Evolutionary conservation across 2,329 filamentous ascomycete species (phyloP).

Genomic region (Pseudocercospora crystallina): DNA sequence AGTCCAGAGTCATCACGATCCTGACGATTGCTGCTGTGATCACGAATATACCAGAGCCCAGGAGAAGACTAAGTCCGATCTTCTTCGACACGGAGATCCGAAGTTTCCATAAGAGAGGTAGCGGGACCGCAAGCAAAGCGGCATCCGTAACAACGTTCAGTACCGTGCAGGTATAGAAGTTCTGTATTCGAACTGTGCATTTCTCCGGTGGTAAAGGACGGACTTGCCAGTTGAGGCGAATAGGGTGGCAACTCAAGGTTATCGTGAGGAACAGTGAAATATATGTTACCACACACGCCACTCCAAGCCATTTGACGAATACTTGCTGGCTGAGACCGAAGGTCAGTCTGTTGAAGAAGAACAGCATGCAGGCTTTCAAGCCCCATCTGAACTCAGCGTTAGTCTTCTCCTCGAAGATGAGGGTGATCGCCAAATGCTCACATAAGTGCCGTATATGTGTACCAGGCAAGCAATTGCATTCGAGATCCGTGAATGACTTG

Average conservation of each 20-base stretch:
- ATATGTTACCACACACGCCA: slow-evolving; percentile 31
- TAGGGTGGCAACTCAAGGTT: slow-evolving; percentile 32
- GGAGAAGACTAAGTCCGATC: slow-evolving; percentile 34
- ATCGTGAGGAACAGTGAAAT: slow-evolving; percentile 36
- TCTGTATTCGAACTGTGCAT: slow-evolving; percentile 34
- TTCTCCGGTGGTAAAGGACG: slow-evolving; percentile 27
- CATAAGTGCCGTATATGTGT: slow-evolving; percentile 21
- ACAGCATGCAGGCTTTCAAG: slow-evolving; percentile 29
- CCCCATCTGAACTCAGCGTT: slow-evolving; percentile 38
- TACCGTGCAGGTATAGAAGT: slow-evolving; percentile 33
- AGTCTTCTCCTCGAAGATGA: slow-evolving; percentile 26
- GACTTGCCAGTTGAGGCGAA: slow-evolving; percentile 33
- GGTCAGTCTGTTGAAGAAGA: slow-evolving; percentile 36
- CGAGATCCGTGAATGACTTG: slow-evolving; percentile 38
- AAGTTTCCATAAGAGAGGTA: slow-evolving; percentile 38
- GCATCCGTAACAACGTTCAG: slow-evolving; percentile 38
- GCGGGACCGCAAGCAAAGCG: slow-evolving; percentile 35
- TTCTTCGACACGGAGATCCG: slow-evolving; percentile 35
- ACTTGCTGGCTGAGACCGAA: slow-evolving; percentile 34
- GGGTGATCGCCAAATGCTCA: background rate
- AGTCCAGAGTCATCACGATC: slow-evolving; percentile 33
- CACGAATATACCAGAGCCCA: slow-evolving; percentile 39
- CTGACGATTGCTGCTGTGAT: slow-evolving; percentile 39
- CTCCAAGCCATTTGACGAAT: slow-evolving; percentile 33
- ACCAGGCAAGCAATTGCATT: slow-evolving; percentile 43